Percentiles rank a stretch among this genome's conserved stretches.
Conservation (phyloP, 2,329 filamentous ascomycete genomes). For the Aspergillus fijiensis region DNA sequence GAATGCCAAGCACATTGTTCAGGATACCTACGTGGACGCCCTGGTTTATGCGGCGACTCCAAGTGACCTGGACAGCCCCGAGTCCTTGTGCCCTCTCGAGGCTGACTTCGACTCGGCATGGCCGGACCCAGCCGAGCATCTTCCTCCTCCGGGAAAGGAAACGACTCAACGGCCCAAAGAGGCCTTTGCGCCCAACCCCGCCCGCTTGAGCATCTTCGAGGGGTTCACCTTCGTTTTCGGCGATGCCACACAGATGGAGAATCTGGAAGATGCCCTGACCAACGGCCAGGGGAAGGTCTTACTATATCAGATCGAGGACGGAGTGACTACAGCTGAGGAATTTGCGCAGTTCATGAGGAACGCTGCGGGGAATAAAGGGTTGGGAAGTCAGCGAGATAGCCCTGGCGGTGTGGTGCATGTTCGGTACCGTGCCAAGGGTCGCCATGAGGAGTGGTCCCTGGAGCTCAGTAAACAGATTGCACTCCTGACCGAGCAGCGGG, state of each 20-base stretch:
- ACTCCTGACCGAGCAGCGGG: slow-evolving; percentile 71
- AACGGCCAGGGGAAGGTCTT: slow-evolving; percentile 81
- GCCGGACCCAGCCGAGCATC: slow-evolving; percentile 70
- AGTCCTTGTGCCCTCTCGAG: slow-evolving; percentile 63
- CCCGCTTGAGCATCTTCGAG: slow-evolving; percentile 71
- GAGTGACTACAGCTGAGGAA: slow-evolving; percentile 68
- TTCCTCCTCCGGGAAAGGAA: slow-evolving; percentile 75
- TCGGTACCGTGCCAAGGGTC: slow-evolving; percentile 63
- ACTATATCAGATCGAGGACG: slow-evolving; percentile 60
- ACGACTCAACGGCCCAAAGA: slow-evolving; percentile 65
- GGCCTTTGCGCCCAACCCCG: slow-evolving; percentile 69
- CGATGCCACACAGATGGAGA: slow-evolving; percentile 71
- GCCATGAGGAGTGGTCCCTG: slow-evolving; percentile 65
- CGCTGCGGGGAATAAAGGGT: slow-evolving; percentile 70
- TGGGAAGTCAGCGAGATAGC: slow-evolving; percentile 62
- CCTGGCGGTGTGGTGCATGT: slow-evolving; percentile 74
- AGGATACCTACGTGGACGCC: slow-evolving; percentile 69
- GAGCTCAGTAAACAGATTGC: slow-evolving; percentile 70
- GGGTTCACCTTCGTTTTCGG: slow-evolving; percentile 90
- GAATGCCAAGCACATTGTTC: slow-evolving; percentile 75
- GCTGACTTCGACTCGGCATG: slow-evolving; percentile 75
- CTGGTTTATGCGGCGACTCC: slow-evolving; percentile 61
- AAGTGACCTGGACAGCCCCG: slow-evolving; percentile 51
- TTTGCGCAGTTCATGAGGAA: slow-evolving; percentile 75
- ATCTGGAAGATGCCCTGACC: slow-evolving; percentile 70